Evolutionary conservation across 2,329 filamentous ascomycete species (phyloP), one percentile per base, ranked within the genome.

Genomic region (Fusarium buharicum): DNA sequence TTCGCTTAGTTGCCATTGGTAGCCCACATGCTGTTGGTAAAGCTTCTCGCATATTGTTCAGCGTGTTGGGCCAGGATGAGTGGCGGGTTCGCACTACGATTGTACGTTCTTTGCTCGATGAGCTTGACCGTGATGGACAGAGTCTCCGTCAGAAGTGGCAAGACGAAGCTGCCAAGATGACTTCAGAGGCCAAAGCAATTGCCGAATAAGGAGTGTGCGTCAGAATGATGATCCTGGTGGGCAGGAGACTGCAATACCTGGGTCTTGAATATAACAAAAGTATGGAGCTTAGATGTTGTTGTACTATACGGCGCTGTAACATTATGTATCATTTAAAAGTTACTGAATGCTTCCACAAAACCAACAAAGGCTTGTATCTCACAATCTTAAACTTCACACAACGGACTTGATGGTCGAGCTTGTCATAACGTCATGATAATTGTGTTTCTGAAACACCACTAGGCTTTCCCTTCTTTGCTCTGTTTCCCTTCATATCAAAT

Each of bases 1-100:
- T 77, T 45, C 70, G 75, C 16, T 66, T 76, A 8, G 58, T 75
- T 14, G 72, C 69, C 27, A 69, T 75, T 4, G 75, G 75, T 3
- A 68, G 66, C 18, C 56, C 67, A 13, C 62, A 72, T 8, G 70
- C 73, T 13, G 65, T 67, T 62, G 72, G 40, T 66, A 74, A 66
- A 67, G 65, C 67, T 64, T 72, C 55, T 39, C 70, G 24, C 50
- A 62, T 71, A 10, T 65, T 78, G 51, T 70, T 79, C 28, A 58
- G 59, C 16, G 59, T 77, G n/a, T 55, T 79, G 1, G 76, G 76
- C 5, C 68, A 70, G 31, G 67, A 76, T 2, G 77, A 79, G 57
- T 76, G 75, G 75, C 56, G 45, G 8, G 37, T 56, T 39, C 71
- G 76, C 4, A 59, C 73, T 4, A 48, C 45, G 7, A 44, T 67